These are phyloP conservation scores for Glarea lozoyensis DNA, from an alignment of 495 filamentous ascomycete species.

Conservation along the genomic window DNA sequence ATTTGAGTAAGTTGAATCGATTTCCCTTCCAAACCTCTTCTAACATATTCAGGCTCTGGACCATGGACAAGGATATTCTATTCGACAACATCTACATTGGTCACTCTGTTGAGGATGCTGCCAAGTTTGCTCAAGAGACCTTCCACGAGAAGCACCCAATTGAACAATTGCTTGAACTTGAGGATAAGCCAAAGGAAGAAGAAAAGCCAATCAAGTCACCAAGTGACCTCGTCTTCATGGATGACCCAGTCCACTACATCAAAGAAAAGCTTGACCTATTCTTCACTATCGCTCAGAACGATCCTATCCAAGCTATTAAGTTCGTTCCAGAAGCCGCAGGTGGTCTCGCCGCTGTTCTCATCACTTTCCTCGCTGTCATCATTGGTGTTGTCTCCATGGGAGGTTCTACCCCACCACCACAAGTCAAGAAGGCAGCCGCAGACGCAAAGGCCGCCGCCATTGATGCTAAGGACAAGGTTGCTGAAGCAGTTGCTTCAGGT, in stretches of 20 bases:
- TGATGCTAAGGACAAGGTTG: conserved; percentile 72
- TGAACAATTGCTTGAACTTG: conserved; percentile 78
- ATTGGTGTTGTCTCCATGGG: conserved; percentile 42
- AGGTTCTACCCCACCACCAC: conserved; percentile 36
- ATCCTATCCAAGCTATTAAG: conserved; percentile 85
- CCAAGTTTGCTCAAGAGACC: conserved; percentile 81
- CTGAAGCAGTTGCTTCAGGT: conserved; percentile 55
- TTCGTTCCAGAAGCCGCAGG: conserved; percentile 86
- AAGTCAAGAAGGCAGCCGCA: conserved; percentile 44
- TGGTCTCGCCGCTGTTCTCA: conserved; percentile 57
- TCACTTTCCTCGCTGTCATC: conserved; percentile 59
- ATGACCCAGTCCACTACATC: conserved; percentile 84
- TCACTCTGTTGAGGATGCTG: conserved; percentile 90
- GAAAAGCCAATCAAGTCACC: conserved; percentile 53
- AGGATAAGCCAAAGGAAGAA: conserved; percentile 68
- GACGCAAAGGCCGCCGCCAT: conserved; percentile 65
- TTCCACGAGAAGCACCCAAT: conserved; percentile 86
- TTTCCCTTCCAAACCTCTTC: no score
- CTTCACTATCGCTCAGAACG: conserved; percentile 71
- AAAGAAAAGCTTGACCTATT: conserved; percentile 89
- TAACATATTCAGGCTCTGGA: conserved; percentile 99
- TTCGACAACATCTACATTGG: conserved; percentile 99
- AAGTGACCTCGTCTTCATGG: conserved; percentile 76
- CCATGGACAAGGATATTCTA: conserved; percentile 97
- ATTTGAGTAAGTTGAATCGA: conserved; percentile 24